phyloP scores from a whole-genome alignment of 140 eudicot genomes.

The Senecio squalidus region DNA sequence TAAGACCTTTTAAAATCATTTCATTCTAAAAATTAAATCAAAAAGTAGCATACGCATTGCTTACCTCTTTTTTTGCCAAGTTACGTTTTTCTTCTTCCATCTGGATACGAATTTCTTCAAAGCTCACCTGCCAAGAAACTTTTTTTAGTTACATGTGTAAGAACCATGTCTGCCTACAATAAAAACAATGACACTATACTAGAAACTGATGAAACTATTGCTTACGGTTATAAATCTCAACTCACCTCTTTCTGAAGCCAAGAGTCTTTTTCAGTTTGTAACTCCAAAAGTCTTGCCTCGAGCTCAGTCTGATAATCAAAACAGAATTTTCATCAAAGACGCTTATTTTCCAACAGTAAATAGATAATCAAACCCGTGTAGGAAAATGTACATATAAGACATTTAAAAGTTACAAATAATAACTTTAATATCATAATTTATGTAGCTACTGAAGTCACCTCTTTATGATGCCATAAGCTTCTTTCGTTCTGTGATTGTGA shows the following conservation, averaged over 20 bases:
- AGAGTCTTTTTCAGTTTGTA: constrained; percentile 49
- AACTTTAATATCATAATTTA: constrained; percentile 4
- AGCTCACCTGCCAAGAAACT: constrained; percentile 28
- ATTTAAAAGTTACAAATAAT: constrained; percentile 1
- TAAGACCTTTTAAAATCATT: no score
- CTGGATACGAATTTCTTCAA: constrained; percentile 33
- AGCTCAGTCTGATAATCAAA: constrained; percentile 42
- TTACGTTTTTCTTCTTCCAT: constrained; percentile 45
- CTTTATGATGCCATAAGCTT: constrained; percentile 44
- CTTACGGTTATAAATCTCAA: no score
- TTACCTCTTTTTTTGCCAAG: constrained; percentile 46
- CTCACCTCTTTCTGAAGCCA: constrained; percentile 71
- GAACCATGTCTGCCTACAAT: neutral
- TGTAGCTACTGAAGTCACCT: constrained; percentile 40
- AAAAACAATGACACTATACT: constrained; percentile 9
- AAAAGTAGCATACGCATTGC: no score
- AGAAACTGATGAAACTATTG: no score
- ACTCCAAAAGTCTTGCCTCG: constrained; percentile 28
- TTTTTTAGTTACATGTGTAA: neutral
- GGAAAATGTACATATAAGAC: neutral
- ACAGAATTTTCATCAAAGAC: neutral
- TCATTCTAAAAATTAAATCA: no score
- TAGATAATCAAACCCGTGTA: constrained; percentile 8
- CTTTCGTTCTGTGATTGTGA: constrained; percentile 40
- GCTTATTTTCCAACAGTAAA: constrained; percentile 6